A percentile compares a stretch with the other conserved stretches of the same genome.
phyloP scores from a whole-genome alignment of 768 basidiomycete species.

The Leccinum uliginosum region DNA sequence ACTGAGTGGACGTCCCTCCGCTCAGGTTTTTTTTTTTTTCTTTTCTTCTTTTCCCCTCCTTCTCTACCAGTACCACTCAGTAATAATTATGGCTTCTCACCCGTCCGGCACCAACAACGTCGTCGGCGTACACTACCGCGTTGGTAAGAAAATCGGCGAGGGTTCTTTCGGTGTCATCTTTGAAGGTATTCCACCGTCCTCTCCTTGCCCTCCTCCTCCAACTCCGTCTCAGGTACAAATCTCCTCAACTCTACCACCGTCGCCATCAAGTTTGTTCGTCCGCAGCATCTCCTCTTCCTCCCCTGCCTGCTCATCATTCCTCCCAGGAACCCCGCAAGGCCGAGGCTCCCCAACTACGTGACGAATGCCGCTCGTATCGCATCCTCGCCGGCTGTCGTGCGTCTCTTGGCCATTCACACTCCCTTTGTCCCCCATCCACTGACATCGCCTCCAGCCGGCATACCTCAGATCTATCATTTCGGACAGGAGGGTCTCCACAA shows the following conservation, averaged over 20 bases:
- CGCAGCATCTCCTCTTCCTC: background rate
- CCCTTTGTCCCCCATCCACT: constrained; percentile 9
- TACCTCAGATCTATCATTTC: constrained; percentile 99
- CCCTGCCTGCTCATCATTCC: constrained; percentile 12
- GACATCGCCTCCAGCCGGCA: constrained; percentile 62
- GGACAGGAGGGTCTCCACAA: constrained; percentile 99
- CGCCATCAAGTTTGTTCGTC: constrained; percentile 98
- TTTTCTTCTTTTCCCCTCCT: constrained; percentile 5
- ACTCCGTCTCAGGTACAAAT: constrained; percentile 70
- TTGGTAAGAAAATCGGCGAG: constrained; percentile 99
- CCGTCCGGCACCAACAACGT: constrained; percentile 66
- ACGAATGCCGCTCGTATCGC: constrained; percentile 97
- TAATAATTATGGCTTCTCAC: constrained; percentile 47
- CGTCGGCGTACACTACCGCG: constrained; percentile 95
- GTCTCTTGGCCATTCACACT: constrained; percentile 31
- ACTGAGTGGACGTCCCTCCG: constrained; percentile 3
- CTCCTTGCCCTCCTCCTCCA: background rate
- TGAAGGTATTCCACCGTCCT: constrained; percentile 51
- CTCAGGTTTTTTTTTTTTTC: constrained; percentile 1
- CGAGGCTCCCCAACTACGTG: constrained; percentile 95
- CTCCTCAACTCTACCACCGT: constrained; percentile 97
- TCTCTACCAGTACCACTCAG: constrained; percentile 17
- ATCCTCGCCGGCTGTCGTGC: constrained; percentile 85
- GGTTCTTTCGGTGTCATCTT: constrained; percentile 97
- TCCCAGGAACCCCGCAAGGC: constrained; percentile 82